phyloP scores from a whole-genome alignment of 169 alveolate species.

The Plasmodium chabaudi region DNA sequence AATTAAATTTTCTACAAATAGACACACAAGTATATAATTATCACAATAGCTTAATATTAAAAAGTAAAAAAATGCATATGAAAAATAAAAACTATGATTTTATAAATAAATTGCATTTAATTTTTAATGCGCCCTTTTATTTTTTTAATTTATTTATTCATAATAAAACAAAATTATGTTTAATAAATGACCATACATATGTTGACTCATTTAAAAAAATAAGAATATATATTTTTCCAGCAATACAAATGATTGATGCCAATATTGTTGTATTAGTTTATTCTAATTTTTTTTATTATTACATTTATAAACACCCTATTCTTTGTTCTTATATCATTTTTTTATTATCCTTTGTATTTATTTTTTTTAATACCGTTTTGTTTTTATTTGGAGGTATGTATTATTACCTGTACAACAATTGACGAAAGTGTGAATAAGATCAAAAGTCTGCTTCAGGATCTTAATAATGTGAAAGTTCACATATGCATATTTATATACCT shows the following conservation, averaged over 20 bases:
- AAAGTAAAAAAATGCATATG: slow-evolving; percentile 54
- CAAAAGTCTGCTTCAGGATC: no score
- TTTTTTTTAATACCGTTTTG: slow-evolving; percentile 33
- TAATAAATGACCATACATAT: slow-evolving; percentile 39
- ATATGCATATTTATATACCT: no score
- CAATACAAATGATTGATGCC: slow-evolving; percentile 58
- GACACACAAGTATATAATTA: slow-evolving; percentile 36
- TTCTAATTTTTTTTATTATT: slow-evolving; percentile 46
- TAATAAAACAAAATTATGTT: slow-evolving; percentile 18
- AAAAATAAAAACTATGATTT: slow-evolving; percentile 48
- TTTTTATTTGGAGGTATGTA: slow-evolving; percentile 11
- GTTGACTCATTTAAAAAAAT: slow-evolving; percentile 16
- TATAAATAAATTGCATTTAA: slow-evolving; percentile 63
- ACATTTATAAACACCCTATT: slow-evolving; percentile 62
- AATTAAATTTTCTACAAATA: slow-evolving; percentile 38
- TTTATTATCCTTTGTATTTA: slow-evolving; percentile 18
- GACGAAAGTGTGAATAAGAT: not conserved
- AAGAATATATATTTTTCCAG: slow-evolving; percentile 37
- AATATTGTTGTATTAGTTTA: slow-evolving; percentile 36
- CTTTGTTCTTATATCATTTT: slow-evolving; percentile 55
- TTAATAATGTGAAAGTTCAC: no score
- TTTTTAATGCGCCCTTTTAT: slow-evolving; percentile 60
- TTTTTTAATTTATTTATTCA: slow-evolving; percentile 42
- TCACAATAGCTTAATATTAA: slow-evolving; percentile 9
- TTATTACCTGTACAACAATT: not conserved